Conservation (phyloP, 1,139 yeast species). For the Magnusiomyces clavatus region DNA sequence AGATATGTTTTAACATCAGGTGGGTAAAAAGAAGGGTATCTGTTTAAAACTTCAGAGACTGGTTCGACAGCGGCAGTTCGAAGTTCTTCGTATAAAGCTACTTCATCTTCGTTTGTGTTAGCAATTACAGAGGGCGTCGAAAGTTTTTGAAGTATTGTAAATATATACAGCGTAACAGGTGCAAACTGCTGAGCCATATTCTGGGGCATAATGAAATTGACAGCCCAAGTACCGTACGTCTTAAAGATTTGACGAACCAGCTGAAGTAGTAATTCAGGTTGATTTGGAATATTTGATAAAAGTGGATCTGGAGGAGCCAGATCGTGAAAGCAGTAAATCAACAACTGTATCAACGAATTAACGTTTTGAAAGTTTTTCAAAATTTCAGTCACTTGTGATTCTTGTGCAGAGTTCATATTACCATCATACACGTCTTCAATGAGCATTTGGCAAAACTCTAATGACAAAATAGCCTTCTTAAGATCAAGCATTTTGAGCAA, state of each 20-base stretch:
- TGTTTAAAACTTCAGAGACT: constrained; percentile 8
- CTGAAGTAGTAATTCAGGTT: no score
- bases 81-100: no score
- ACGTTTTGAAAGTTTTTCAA: constrained; percentile 5
- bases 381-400: constrained; percentile 4
- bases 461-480: constrained; percentile 8
- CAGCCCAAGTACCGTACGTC: constrained; percentile 9
- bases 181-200: background rate
- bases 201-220: background rate
- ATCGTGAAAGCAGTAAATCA: background rate
- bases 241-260: background rate
- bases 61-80: constrained; percentile 6
- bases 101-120: background rate
- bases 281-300: no score
- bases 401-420: constrained; percentile 7
- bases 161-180: background rate
- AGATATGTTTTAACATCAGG: constrained; percentile 2
- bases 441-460: constrained; percentile 24
- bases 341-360: background rate
- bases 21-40: constrained; percentile 8
- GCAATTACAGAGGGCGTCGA: background rate
- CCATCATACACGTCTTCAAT: constrained; percentile 21
- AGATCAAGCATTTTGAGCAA: no score
- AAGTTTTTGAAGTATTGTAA: background rate
- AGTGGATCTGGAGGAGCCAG: no score